phyloP scores from a whole-genome alignment of 2,329 filamentous ascomycete genomes.

The Leptodontidium sp. region DNA sequence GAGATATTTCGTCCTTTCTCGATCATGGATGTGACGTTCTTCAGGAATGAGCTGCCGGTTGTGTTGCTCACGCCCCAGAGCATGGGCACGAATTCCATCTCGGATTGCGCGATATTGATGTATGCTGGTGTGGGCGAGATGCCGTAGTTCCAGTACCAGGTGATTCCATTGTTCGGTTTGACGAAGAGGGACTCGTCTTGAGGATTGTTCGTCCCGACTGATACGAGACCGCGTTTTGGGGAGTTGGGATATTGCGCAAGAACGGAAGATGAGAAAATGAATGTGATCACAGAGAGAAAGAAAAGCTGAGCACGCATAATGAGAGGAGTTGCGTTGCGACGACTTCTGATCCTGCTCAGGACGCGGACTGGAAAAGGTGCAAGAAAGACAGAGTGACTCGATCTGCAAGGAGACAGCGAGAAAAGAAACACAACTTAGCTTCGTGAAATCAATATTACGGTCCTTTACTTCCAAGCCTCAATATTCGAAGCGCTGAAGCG shows the following conservation, averaged over 20 bases:
- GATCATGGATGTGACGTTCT: conserved; percentile 57
- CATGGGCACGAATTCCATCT: conserved; percentile 82
- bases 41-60: conserved; percentile 66
- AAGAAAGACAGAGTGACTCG: conserved; percentile 1
- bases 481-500: conserved; percentile 15
- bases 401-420: neutral
- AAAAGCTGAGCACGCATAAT: conserved; percentile 24
- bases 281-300: conserved; percentile 4
- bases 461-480: conserved; percentile 4
- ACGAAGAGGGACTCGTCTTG: conserved; percentile 73
- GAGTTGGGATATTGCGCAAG: conserved; percentile 36
- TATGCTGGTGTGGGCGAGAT: conserved; percentile 62
- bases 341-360: neutral
- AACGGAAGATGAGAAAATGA: conserved; percentile 23
- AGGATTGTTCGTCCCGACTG: conserved; percentile 63
- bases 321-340: conserved; percentile 16
- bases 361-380: conserved; percentile 4
- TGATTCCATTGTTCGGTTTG: conserved; percentile 63
- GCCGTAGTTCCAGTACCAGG: conserved; percentile 88
- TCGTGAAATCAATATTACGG: conserved; percentile 16
- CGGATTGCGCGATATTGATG: conserved; percentile 55
- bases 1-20: conserved; percentile 59
- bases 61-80: conserved; percentile 69
- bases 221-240: conserved; percentile 77
- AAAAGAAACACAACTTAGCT: conserved; percentile 3